These are phyloP conservation scores for Aspergillus ustus DNA, from an alignment of 2,329 filamentous ascomycete species.

Conservation along the genomic window DNA sequence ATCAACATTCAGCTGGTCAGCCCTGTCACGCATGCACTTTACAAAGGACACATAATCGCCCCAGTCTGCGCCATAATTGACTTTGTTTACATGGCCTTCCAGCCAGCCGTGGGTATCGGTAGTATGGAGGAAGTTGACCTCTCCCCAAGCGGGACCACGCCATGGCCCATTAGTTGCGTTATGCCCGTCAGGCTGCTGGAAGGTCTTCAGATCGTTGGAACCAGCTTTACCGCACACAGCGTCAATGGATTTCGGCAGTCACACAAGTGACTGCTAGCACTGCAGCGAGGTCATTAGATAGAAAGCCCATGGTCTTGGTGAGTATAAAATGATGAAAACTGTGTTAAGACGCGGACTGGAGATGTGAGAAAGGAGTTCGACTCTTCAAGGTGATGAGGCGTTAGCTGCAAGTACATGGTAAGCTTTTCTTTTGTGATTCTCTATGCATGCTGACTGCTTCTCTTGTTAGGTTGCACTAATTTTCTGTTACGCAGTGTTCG, in stretches of 20 bases:
- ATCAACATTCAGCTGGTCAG: slow-evolving; percentile 2
- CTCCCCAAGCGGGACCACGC: slow-evolving; percentile 1
- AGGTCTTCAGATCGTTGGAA: not conserved
- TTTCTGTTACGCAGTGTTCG: too few species aligned
- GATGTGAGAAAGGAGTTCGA: too few species aligned
- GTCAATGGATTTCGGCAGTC: not conserved
- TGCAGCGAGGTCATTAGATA: not conserved
- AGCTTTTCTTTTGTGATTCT: too few species aligned
- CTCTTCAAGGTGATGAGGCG: too few species aligned
- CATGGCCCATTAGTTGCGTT: not conserved
- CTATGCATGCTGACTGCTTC: too few species aligned
- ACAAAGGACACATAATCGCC: slow-evolving; percentile 5
- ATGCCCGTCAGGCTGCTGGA: not conserved
- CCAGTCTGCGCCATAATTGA: slow-evolving; percentile 7
- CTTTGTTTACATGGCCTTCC: slow-evolving; percentile 1
- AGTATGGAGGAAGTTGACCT: slow-evolving; percentile 8
- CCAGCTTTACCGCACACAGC: not conserved
- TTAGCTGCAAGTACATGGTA: too few species aligned
- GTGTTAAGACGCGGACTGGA: too few species aligned
- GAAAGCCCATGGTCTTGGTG: not conserved
- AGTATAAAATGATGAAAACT: not conserved
- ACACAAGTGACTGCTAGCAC: not conserved
- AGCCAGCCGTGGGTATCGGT: slow-evolving; percentile 8
- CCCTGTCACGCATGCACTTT: slow-evolving; percentile 3
- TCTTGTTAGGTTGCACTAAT: too few species aligned